Conservation (phyloP, 148 eudicot species). For the Cornus suecica region DNA sequence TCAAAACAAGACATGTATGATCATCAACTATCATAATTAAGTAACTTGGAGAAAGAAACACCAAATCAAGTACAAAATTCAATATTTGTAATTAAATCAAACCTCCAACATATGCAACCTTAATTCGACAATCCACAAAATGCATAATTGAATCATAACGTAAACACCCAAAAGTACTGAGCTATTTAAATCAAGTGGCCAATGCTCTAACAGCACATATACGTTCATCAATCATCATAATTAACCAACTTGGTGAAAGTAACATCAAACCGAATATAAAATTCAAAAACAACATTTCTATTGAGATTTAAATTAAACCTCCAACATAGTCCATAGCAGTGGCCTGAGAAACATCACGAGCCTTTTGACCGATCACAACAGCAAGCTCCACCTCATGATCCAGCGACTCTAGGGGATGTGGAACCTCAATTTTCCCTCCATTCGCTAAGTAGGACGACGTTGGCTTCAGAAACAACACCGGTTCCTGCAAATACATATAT, state of each 20-base stretch:
- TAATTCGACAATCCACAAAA: too few relatives aligned
- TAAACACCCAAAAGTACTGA: too few relatives aligned
- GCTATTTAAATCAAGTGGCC: conserved; percentile 5
- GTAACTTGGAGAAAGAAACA: not conserved
- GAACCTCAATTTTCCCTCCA: conserved; percentile 93
- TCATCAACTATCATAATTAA: not conserved
- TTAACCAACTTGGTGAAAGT: too few relatives aligned
- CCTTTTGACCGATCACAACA: conserved; percentile 76
- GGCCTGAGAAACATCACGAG: conserved; percentile 85
- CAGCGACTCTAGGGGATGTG: conserved; percentile 63
- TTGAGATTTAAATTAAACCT: conserved; percentile 33
- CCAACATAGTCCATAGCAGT: conserved; percentile 85
- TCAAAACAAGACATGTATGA: not conserved
- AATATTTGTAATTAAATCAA: not conserved
- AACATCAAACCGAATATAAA: too few relatives aligned
- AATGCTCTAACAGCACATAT: not conserved
- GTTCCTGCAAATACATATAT: conserved; percentile 46
- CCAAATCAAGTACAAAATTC: not conserved
- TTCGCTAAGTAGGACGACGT: conserved; percentile 85
- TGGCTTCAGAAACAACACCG: conserved; percentile 92
- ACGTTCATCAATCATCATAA: not conserved
- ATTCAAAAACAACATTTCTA: not conserved
- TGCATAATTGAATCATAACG: too few relatives aligned
- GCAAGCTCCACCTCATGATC: conserved; percentile 97
- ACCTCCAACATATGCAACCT: conserved; percentile 95